Conservation (phyloP, 805 yeast species). For the Candida maltosa region DNA sequence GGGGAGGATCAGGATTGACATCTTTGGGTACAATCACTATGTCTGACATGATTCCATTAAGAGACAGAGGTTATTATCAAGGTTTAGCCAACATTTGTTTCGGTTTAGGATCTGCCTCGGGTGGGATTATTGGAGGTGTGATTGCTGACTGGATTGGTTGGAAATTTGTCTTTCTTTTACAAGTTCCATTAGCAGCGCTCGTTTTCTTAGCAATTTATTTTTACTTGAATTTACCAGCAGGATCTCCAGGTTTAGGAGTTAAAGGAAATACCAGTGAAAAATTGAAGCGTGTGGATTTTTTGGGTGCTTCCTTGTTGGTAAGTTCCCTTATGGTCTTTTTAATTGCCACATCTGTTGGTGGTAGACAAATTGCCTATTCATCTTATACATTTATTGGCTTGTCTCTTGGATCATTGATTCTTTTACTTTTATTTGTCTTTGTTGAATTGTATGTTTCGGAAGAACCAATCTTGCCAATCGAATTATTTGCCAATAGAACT, state of each 20-base stretch:
- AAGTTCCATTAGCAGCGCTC: slow-evolving; percentile 41
- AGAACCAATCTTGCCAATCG: slow-evolving; percentile 69
- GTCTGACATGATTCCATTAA: slow-evolving; percentile 71
- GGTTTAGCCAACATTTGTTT: slow-evolving; percentile 76
- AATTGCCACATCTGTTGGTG: slow-evolving; percentile 66
- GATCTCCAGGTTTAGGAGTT: slow-evolving; percentile 55
- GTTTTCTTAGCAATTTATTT: slow-evolving; percentile 36
- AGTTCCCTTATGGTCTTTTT: slow-evolving; percentile 54
- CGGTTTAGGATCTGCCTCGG: slow-evolving; percentile 61
- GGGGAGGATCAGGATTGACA: slow-evolving; percentile 89
- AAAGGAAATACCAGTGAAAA: slow-evolving; percentile 46
- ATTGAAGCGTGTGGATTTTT: slow-evolving; percentile 59
- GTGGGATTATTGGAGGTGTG: slow-evolving; percentile 50
- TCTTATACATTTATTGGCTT: slow-evolving; percentile 37
- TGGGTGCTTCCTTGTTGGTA: slow-evolving; percentile 63
- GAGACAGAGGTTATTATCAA: slow-evolving; percentile 78
- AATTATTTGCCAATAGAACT: slow-evolving; percentile 55
- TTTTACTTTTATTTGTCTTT: slow-evolving; percentile 43
- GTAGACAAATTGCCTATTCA: slow-evolving; percentile 49
- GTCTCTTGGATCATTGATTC: slow-evolving; percentile 27
- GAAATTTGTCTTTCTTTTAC: slow-evolving; percentile 37
- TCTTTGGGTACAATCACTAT: slow-evolving; percentile 72
- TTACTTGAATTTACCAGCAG: slow-evolving; percentile 47
- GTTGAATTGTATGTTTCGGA: slow-evolving; percentile 49
- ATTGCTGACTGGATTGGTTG: slow-evolving; percentile 56